Percentiles rank a stretch among this genome's conserved stretches.
These are phyloP conservation scores for Chaetothyriales sp. DNA, from an alignment of 2,329 filamentous ascomycete genomes.

Conservation along the genomic window DNA sequence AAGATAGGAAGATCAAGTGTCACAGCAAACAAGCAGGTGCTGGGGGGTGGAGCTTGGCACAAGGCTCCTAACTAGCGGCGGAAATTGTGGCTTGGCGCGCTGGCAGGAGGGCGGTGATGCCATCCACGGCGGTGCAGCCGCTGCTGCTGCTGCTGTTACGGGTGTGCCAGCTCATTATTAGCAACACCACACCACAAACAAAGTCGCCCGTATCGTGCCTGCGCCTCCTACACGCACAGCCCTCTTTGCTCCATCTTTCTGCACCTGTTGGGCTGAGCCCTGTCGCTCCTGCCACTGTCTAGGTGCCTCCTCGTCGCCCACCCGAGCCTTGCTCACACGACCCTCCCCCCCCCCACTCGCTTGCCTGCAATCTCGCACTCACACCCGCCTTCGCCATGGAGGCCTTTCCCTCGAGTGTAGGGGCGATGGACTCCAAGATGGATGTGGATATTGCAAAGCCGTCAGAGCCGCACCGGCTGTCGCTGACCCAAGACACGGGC, in stretches of 20 bases:
- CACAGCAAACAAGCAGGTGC: too few species aligned
- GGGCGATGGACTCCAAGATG: slow-evolving; percentile 83
- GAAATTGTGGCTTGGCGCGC: too few species aligned
- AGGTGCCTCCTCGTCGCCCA: background rate
- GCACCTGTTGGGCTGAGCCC: slow-evolving; percentile 13
- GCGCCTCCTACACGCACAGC: background rate
- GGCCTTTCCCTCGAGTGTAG: background rate
- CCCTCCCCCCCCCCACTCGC: background rate
- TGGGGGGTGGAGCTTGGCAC: too few species aligned
- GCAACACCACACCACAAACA: background rate
- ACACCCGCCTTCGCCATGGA: background rate
- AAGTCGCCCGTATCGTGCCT: background rate
- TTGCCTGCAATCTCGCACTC: background rate
- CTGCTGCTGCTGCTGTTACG: too few species aligned
- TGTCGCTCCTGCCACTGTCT: background rate
- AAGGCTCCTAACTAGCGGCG: too few species aligned
- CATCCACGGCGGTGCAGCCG: too few species aligned
- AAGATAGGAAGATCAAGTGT: too few species aligned
- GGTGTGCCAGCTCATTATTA: background rate
- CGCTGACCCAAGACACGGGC: slow-evolving; percentile 66
- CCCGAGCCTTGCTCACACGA: background rate
- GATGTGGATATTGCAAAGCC: slow-evolving; percentile 81
- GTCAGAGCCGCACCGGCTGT: slow-evolving; percentile 62
- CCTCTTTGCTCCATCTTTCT: slow-evolving; percentile 11
- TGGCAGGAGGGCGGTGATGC: too few species aligned